A percentile compares a stretch with the other conserved stretches of the same genome.
Evolutionary conservation across 306 rosid species (phyloP).

Genomic region (Mucuna pruriens): DNA sequence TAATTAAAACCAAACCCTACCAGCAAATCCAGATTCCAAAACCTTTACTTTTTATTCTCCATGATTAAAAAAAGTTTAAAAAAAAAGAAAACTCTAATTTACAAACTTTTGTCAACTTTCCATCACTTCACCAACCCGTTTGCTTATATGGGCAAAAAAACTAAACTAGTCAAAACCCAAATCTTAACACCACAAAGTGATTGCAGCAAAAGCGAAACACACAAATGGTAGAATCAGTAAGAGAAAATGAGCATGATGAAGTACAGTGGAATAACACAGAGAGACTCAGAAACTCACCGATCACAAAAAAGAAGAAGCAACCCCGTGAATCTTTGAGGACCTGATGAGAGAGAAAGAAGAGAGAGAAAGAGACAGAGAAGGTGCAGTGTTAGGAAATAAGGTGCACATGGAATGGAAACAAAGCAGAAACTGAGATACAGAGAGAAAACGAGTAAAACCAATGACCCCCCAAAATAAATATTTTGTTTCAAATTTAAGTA

Average conservation of each 20-base stretch:
- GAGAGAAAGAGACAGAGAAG: slow-evolving; percentile 45
- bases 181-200: slow-evolving; percentile 33
- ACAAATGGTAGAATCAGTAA: slow-evolving; percentile 9
- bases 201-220: slow-evolving; percentile 14
- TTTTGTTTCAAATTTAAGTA: slow-evolving; percentile 34
- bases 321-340: slow-evolving; percentile 26
- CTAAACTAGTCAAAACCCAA: slow-evolving; percentile 31
- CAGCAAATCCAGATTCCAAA: slow-evolving; percentile 52
- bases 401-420: slow-evolving; percentile 63
- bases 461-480: slow-evolving; percentile 43
- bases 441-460: slow-evolving; percentile 61
- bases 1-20: slow-evolving; percentile 33
- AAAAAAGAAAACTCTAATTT: slow-evolving; percentile 8
- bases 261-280: slow-evolving; percentile 9
- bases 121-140: slow-evolving; percentile 37
- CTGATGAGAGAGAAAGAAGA: slow-evolving; percentile 41
- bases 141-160: slow-evolving; percentile 14
- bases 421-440: slow-evolving; percentile 40
- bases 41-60: slow-evolving; percentile 35
- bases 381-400: slow-evolving; percentile 51
- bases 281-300: slow-evolving; percentile 56
- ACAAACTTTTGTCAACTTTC: slow-evolving; percentile 36
- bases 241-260: slow-evolving; percentile 6
- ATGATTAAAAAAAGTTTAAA: neutral
- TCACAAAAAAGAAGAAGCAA: slow-evolving; percentile 42